A percentile compares a stretch with the other conserved stretches of the same genome.
These are phyloP conservation scores for Alternaria arborescens DNA, from an alignment of 2,329 filamentous ascomycete species.

Conservation along the genomic window DNA sequence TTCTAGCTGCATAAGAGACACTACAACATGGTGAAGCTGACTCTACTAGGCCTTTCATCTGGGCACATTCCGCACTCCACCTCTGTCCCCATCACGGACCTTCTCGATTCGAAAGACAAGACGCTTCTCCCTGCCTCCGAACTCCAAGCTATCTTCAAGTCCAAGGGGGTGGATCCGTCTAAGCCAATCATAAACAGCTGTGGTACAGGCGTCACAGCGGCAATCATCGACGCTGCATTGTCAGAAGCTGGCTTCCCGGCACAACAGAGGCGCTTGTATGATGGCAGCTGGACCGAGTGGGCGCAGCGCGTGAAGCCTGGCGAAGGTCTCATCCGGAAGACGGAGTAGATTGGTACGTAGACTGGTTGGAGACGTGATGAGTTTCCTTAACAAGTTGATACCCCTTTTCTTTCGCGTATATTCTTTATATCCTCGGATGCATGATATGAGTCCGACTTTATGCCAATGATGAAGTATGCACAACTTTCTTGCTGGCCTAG, in stretches of 20 bases:
- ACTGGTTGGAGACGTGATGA: background rate
- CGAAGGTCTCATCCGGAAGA: constrained; percentile 70
- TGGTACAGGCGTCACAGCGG: constrained; percentile 93
- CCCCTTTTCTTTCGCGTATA: constrained; percentile 8
- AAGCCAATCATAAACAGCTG: constrained; percentile 89
- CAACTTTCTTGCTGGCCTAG: background rate
- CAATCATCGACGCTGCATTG: constrained; percentile 86
- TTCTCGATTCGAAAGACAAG: constrained; percentile 86
- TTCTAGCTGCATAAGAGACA: background rate
- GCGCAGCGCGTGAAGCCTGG: constrained; percentile 69
- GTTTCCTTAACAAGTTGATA: constrained; percentile 14
- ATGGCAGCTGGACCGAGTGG: constrained; percentile 97
- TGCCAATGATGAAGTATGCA: background rate
- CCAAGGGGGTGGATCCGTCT: constrained; percentile 78
- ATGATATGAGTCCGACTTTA: background rate
- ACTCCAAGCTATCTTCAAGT: constrained; percentile 77
- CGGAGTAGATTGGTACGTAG: constrained; percentile 9
- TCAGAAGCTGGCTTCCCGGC: constrained; percentile 78
- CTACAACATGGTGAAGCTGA: constrained; percentile 1
- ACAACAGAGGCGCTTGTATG: constrained; percentile 79
- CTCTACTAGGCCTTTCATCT: constrained; percentile 68
- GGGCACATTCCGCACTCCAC: constrained; percentile 92
- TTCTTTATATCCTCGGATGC: background rate
- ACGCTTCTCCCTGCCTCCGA: constrained; percentile 76
- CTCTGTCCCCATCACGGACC: constrained; percentile 78